Percentiles rank a stretch among this genome's conserved stretches.
These are phyloP conservation scores for Ochetophila trinervis DNA, from an alignment of 306 rosid genomes.

Conservation along the genomic window DNA sequence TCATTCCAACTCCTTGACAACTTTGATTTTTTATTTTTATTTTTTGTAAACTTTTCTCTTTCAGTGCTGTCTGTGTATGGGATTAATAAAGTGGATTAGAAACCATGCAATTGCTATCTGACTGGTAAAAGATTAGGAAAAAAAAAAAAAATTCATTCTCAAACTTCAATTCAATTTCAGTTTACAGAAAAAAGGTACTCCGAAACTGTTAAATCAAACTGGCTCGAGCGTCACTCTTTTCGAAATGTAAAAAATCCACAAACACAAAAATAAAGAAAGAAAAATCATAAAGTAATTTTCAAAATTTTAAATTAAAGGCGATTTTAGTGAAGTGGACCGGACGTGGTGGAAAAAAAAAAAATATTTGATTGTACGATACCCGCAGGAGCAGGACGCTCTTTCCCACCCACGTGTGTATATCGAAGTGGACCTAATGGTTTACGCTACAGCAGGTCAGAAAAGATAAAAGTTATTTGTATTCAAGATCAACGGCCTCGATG, in stretches of 20 bases:
- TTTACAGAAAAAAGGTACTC: conserved; percentile 29
- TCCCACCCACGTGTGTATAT: conserved; percentile 10
- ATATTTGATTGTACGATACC: conserved; percentile 5
- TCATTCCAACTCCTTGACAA: too few relatives aligned
- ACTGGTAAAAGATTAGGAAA: neutral
- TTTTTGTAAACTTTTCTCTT: too few relatives aligned
- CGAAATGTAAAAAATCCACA: conserved; percentile 31
- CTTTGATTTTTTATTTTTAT: too few relatives aligned
- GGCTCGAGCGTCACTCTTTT: conserved; percentile 54
- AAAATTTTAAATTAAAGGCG: conserved; percentile 72
- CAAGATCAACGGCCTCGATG: conserved; percentile 23
- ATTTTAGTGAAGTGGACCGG: conserved; percentile 47
- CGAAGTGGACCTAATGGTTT: neutral
- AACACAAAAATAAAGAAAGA: neutral
- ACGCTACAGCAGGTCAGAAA: neutral
- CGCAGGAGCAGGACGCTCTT: conserved; percentile 41
- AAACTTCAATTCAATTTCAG: neutral
- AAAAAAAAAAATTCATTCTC: neutral
- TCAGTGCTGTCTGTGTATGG: too few relatives aligned
- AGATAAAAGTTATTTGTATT: conserved; percentile 5
- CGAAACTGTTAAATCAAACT: conserved; percentile 24
- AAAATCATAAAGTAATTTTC: neutral
- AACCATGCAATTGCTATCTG: neutral
- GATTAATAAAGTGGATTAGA: too few relatives aligned
- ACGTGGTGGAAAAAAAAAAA: conserved; percentile 15